Conservation (phyloP, 106 monocot genomes). For the Phalaenopsis aphrodite region DNA sequence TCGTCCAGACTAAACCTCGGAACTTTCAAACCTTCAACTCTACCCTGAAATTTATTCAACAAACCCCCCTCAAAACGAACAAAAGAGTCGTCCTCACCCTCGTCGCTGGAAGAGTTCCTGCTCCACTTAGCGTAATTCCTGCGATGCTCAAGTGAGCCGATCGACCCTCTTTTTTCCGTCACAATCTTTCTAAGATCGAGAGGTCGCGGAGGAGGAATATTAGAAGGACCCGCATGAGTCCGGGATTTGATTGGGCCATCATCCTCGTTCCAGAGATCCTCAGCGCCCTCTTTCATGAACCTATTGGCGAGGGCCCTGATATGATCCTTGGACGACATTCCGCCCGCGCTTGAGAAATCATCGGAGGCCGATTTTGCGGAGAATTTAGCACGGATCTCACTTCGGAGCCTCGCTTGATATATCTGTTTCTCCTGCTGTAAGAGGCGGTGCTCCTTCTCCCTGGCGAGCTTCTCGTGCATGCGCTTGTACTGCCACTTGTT, state of each 20-base stretch:
- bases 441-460: slow-evolving; percentile 64
- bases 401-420: slow-evolving; percentile 75
- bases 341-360: slow-evolving; percentile 4
- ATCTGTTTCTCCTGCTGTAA: slow-evolving; percentile 81
- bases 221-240: background rate
- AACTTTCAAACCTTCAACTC: slow-evolving; percentile 4
- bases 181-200: slow-evolving; percentile 41
- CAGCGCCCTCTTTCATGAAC: slow-evolving; percentile 75
- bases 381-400: slow-evolving; percentile 52
- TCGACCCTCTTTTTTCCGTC: slow-evolving; percentile 12
- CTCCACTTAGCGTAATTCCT: slow-evolving; percentile 43
- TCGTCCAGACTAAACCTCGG: slow-evolving; percentile 16
- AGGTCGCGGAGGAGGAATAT: slow-evolving; percentile 3
- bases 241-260: slow-evolving; percentile 53
- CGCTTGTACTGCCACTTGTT: slow-evolving; percentile 97
- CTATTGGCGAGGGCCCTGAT: slow-evolving; percentile 81
- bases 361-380: background rate
- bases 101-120: slow-evolving; percentile 40
- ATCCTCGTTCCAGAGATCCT: slow-evolving; percentile 91
- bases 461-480: slow-evolving; percentile 96
- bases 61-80: slow-evolving; percentile 1
- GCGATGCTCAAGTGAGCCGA: slow-evolving; percentile 23
- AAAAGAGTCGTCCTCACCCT: slow-evolving; percentile 20
- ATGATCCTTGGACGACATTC: slow-evolving; percentile 57
- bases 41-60: background rate